phyloP scores from a whole-genome alignment of 2,329 filamentous ascomycete species.

The Colletotrichum endophyticum region DNA sequence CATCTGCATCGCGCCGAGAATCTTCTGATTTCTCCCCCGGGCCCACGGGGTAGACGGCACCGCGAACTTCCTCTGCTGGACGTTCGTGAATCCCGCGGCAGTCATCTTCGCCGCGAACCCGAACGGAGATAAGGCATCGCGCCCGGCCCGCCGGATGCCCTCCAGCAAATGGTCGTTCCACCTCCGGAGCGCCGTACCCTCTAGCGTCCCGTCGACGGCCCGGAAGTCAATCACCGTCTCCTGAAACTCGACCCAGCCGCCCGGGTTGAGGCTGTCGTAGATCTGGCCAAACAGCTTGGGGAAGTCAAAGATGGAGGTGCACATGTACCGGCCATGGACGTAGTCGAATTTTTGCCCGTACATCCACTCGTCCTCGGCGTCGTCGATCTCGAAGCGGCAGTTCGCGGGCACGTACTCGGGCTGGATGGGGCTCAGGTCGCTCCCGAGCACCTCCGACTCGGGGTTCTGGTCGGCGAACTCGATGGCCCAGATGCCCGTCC shows the following conservation, averaged over 20 bases:
- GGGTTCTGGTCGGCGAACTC: constrained; percentile 45
- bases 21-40: constrained; percentile 37
- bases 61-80: constrained; percentile 31
- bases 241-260: constrained; percentile 51
- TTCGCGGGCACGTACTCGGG: constrained; percentile 43
- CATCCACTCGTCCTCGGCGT: constrained; percentile 30
- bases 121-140: constrained; percentile 39
- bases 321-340: constrained; percentile 27
- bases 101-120: constrained; percentile 39
- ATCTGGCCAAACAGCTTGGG: constrained; percentile 35
- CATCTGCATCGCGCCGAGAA: constrained; percentile 38
- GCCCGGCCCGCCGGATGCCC: constrained; percentile 40
- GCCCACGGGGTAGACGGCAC: constrained; percentile 41
- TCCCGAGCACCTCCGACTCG: constrained; percentile 36
- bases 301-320: constrained; percentile 38
- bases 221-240: constrained; percentile 72
- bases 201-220: constrained; percentile 53
- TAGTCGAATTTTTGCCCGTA: constrained; percentile 19
- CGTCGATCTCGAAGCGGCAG: constrained; percentile 43
- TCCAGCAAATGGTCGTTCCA: constrained; percentile 40
- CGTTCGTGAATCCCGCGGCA: constrained; percentile 38
- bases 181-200: constrained; percentile 31
- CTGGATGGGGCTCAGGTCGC: constrained; percentile 44
- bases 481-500: constrained; percentile 35
- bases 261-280: constrained; percentile 42